Percentiles rank a stretch among this genome's conserved stretches.
These are phyloP conservation scores for Kwoniella heveanensis DNA, from an alignment of 768 basidiomycete species.

Conservation along the genomic window DNA sequence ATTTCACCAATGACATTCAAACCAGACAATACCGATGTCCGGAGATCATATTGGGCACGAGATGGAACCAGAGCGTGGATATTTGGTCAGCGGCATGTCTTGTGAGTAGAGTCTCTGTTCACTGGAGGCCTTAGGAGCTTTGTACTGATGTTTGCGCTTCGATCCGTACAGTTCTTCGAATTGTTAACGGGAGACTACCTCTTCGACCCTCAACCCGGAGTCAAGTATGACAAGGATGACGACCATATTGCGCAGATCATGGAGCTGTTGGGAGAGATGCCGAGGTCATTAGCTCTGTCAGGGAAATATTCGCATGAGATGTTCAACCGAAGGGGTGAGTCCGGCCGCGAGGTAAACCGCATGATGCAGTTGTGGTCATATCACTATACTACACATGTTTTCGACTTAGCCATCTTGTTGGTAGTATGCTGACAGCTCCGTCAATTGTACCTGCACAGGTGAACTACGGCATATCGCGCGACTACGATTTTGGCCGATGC, in stretches of 20 bases:
- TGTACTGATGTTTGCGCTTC: background rate
- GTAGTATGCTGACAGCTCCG: background rate
- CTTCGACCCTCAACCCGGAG: slow-evolving; percentile 93
- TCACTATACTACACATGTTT: too few relatives aligned
- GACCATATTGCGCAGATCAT: slow-evolving; percentile 98
- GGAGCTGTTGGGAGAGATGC: slow-evolving; percentile 81
- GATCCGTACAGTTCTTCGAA: slow-evolving; percentile 74
- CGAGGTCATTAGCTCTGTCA: slow-evolving; percentile 72
- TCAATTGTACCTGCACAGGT: slow-evolving; percentile 55
- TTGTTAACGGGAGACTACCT: slow-evolving; percentile 96
- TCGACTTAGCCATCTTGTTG: slow-evolving; percentile 8
- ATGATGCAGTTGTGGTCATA: too few relatives aligned
- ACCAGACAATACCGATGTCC: slow-evolving; percentile 97
- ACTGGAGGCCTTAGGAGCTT: background rate
- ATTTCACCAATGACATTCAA: slow-evolving; percentile 98
- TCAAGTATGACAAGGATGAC: slow-evolving; percentile 93
- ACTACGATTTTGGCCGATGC: slow-evolving; percentile 76
- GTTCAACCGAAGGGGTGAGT: slow-evolving; percentile 87
- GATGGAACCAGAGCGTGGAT: slow-evolving; percentile 94
- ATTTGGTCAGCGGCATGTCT: slow-evolving; percentile 96
- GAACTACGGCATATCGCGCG: slow-evolving; percentile 94
- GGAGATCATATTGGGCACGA: slow-evolving; percentile 93
- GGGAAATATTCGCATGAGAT: slow-evolving; percentile 94
- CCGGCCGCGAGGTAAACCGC: slow-evolving; percentile 37
- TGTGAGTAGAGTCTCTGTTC: slow-evolving; percentile 60